These are phyloP conservation scores for Aspergillus pseudotamarii DNA, from an alignment of 2,329 filamentous ascomycete species.

Conservation along the genomic window DNA sequence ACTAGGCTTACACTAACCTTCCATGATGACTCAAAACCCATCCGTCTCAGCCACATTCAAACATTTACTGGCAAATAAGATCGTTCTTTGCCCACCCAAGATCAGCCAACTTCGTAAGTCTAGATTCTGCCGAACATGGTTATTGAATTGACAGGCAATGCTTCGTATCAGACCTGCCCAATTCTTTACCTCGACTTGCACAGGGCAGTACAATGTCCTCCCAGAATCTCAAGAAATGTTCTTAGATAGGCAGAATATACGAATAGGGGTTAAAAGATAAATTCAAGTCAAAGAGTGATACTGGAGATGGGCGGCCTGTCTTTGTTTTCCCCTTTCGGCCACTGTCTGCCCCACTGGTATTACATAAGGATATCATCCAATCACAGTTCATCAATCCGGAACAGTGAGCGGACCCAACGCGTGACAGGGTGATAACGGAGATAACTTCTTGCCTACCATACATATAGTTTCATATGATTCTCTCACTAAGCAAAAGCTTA, in stretches of 20 bases:
- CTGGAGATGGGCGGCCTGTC: not conserved
- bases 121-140: not conserved
- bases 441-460: constrained; percentile 13
- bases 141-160: not conserved
- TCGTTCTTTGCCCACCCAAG: not conserved
- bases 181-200: no score
- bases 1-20: not conserved
- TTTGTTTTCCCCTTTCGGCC: not conserved
- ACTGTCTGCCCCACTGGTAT: not conserved
- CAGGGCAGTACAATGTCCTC: not conserved
- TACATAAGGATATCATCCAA: not conserved
- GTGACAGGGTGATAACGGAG: constrained; percentile 23
- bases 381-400: not conserved
- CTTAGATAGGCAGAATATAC: no score
- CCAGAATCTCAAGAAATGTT: not conserved
- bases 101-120: not conserved
- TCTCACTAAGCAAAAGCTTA: constrained; percentile 3
- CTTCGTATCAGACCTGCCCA: not conserved
- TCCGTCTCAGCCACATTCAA: not conserved
- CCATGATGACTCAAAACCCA: not conserved
- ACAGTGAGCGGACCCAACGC: not conserved
- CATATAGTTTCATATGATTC: constrained; percentile 2
- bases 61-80: not conserved
- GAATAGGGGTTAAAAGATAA: no score
- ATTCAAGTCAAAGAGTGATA: no score